Percentiles rank a stretch among this genome's conserved stretches.
Conservation (phyloP, 495 filamentous ascomycete species). For the Penicillium flavigenum region DNA sequence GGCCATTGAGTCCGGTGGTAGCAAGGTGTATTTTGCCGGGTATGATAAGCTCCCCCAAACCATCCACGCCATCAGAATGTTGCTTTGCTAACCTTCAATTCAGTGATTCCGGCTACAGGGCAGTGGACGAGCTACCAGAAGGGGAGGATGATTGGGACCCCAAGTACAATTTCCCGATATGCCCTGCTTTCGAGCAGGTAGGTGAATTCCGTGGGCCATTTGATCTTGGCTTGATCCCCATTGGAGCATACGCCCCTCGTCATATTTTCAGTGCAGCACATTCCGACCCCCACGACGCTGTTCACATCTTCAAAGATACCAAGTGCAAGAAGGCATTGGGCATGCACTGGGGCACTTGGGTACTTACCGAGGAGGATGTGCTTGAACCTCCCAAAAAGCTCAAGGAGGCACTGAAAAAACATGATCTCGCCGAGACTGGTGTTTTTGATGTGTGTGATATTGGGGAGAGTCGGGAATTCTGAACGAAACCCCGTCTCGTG, state of each 20-base stretch:
- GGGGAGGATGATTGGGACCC: constrained; percentile 70
- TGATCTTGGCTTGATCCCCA: constrained; percentile 91
- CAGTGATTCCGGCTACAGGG: constrained; percentile 76
- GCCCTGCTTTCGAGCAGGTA: constrained; percentile 85
- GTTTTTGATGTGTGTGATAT: constrained; percentile 88
- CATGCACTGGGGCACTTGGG: constrained; percentile 96
- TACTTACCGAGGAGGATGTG: constrained; percentile 81
- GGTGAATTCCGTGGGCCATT: constrained; percentile 81
- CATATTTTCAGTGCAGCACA: constrained; percentile 77
- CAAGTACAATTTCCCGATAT: constrained; percentile 68
- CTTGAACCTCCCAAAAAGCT: constrained; percentile 78
- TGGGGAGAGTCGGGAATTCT: constrained; percentile 81
- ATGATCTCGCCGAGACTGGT: constrained; percentile 68
- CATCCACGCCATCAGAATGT: neutral
- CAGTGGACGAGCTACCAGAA: constrained; percentile 67
- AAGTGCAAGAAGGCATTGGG: constrained; percentile 79
- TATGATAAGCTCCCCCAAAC: constrained; percentile 18
- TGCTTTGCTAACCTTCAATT: constrained; percentile 15
- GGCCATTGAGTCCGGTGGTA: constrained; percentile 69
- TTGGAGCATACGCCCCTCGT: constrained; percentile 86
- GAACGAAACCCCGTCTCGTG: constrained; percentile 1
- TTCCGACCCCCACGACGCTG: constrained; percentile 82
- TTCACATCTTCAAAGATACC: constrained; percentile 88
- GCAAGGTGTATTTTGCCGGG: constrained; percentile 49
- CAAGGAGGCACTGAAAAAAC: constrained; percentile 69